phyloP scores from a whole-genome alignment of 2,329 filamentous ascomycete genomes.

The Aureobasidium musti region DNA sequence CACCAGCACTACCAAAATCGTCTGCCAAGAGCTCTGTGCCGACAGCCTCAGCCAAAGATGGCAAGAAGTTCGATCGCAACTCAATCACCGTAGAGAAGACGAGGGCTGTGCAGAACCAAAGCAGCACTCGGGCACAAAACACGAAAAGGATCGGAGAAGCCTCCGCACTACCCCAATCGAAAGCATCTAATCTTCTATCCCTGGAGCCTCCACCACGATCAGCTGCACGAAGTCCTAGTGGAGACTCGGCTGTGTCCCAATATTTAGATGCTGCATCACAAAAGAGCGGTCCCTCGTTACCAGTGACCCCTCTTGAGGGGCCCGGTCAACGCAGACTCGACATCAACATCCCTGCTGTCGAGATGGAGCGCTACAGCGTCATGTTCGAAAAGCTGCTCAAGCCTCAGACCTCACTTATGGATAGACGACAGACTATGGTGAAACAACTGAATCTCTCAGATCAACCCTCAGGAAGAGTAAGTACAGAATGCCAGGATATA shows the following conservation, averaged over 20 bases:
- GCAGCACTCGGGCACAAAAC: neutral
- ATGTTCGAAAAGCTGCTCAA: slow-evolving; percentile 83
- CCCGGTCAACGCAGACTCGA: slow-evolving; percentile 55
- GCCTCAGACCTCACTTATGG: slow-evolving; percentile 38
- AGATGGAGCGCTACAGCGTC: slow-evolving; percentile 87
- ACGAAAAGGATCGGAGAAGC: slow-evolving; percentile 12
- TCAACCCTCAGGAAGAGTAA: slow-evolving; percentile 19
- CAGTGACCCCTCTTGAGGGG: neutral
- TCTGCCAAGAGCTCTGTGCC: neutral
- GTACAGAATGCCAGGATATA: neutral
- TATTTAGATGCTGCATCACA: slow-evolving; percentile 27
- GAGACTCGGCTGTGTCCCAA: slow-evolving; percentile 16
- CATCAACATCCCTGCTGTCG: slow-evolving; percentile 76
- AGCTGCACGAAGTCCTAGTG: slow-evolving; percentile 9
- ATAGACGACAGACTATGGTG: slow-evolving; percentile 38
- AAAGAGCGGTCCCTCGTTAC: neutral
- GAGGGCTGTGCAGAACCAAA: neutral
- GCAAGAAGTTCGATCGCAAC: slow-evolving; percentile 9
- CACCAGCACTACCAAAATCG: slow-evolving; percentile 17
- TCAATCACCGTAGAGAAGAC: slow-evolving; percentile 14
- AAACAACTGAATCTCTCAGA: slow-evolving; percentile 32
- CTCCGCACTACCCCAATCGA: neutral
- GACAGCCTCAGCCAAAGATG: neutral
- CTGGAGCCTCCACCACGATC: slow-evolving; percentile 11
- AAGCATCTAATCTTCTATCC: neutral